These are phyloP conservation scores for Hippophae tibetana DNA, from an alignment of 306 rosid species.

Conservation along the genomic window DNA sequence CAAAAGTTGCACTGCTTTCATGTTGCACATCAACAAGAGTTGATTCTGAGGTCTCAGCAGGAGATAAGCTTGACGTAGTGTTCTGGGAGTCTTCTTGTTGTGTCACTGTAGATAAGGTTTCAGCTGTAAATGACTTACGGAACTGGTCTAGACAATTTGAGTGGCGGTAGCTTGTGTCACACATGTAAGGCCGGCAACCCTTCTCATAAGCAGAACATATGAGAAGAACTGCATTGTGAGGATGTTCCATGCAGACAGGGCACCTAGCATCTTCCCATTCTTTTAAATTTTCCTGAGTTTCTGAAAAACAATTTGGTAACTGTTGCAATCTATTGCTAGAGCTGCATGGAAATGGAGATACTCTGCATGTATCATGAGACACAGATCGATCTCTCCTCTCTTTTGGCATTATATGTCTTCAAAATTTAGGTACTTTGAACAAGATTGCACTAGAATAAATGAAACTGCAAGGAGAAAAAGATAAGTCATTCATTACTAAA, in stretches of 20 bases:
- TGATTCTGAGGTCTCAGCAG: conserved; percentile 15
- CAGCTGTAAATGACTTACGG: conserved; percentile 67
- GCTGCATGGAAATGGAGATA: conserved; percentile 77
- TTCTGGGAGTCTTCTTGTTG: conserved; percentile 37
- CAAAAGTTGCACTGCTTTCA: conserved; percentile 14
- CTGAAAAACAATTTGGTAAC: conserved; percentile 36
- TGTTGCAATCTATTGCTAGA: conserved; percentile 43
- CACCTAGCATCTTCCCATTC: conserved; percentile 99
- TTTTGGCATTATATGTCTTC: conserved; percentile 58
- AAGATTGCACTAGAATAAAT: background rate
- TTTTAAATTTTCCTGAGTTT: conserved; percentile 45
- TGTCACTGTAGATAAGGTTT: conserved; percentile 27
- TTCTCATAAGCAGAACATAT: conserved; percentile 81
- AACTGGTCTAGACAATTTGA: conserved; percentile 95
- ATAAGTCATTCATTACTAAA: background rate
- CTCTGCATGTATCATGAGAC: conserved; percentile 58
- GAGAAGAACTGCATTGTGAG: conserved; percentile 93
- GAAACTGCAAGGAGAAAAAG: background rate
- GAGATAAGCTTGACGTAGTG: conserved; percentile 18
- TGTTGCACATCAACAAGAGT: background rate
- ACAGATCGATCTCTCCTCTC: conserved; percentile 85
- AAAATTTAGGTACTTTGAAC: conserved; percentile 9
- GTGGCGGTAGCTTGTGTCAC: conserved; percentile 96
- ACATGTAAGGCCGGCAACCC: conserved; percentile 98
- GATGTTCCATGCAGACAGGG: conserved; percentile 98